Evolutionary conservation across 2,329 filamentous ascomycete genomes (phyloP).

Genomic region (Botrytis medusae): DNA sequence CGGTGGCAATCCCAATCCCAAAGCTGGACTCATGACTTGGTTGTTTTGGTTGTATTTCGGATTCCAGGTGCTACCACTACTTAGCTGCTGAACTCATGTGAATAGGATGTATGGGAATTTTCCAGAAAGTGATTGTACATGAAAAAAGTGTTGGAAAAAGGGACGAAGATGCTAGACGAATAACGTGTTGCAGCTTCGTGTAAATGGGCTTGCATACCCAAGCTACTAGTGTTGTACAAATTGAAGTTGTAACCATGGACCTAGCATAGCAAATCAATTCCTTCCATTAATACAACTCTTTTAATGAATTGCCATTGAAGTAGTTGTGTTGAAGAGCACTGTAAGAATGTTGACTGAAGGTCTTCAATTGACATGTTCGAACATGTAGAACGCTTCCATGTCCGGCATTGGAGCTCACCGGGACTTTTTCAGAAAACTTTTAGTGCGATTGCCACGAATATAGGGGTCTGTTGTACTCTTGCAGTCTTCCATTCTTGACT

Average conservation of each 20-base stretch:
- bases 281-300: background rate
- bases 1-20: background rate
- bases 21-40: background rate
- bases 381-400: background rate
- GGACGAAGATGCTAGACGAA: background rate
- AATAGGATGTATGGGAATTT: too few species aligned
- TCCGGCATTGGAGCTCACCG: background rate
- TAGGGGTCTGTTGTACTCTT: background rate
- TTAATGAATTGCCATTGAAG: background rate
- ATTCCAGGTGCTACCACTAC: background rate
- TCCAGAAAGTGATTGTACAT: too few species aligned
- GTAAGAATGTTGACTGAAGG: background rate
- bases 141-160: too few species aligned
- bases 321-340: background rate
- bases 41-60: background rate
- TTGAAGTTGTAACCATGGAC: background rate
- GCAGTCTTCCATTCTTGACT: background rate
- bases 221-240: background rate
- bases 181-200: background rate
- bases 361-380: background rate
- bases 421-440: background rate
- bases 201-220: background rate
- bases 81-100: background rate
- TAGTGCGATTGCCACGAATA: background rate
- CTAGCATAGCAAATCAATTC: background rate